Conservation (phyloP, 2,329 filamentous ascomycete genomes). For the Aspergillus costaricaensis region DNA sequence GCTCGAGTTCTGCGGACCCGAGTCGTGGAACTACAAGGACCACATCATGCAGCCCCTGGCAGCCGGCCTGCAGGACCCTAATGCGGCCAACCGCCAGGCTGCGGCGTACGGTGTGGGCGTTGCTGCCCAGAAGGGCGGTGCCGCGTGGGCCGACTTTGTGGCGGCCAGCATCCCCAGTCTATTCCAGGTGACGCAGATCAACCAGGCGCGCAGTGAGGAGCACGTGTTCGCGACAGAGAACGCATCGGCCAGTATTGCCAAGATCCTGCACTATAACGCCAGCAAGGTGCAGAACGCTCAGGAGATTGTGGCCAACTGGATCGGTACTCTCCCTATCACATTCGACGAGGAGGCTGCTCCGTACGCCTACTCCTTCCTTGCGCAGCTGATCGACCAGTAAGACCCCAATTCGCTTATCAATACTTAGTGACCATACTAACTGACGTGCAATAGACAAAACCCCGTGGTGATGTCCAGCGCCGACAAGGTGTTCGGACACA, state of each 20-base stretch:
- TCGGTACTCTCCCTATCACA: conserved; percentile 84
- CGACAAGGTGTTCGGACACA: conserved; percentile 77
- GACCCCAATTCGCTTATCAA: conserved; percentile 43
- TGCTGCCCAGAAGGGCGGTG: conserved; percentile 87
- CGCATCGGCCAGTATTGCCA: conserved; percentile 92
- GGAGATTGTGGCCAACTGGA: conserved; percentile 78
- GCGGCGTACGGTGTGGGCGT: conserved; percentile 95
- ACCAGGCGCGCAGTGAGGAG: conserved; percentile 83
- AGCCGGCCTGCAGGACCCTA: conserved; percentile 79
- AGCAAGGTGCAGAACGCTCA: conserved; percentile 74
- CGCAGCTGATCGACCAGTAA: conserved; percentile 91
- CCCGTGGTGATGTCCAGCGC: conserved; percentile 76
- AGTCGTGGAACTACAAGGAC: conserved; percentile 82
- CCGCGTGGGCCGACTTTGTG: conserved; percentile 83
- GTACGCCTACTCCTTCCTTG: conserved; percentile 90
- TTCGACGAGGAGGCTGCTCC: conserved; percentile 98
- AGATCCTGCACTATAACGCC: conserved; percentile 89
- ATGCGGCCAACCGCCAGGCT: conserved; percentile 90
- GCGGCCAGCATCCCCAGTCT: conserved; percentile 76
- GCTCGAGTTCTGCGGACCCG: conserved; percentile 88
- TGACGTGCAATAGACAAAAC: conserved; percentile 66
- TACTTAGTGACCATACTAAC: conserved; percentile 1
- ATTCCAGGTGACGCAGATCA: conserved; percentile 79
- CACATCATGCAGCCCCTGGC: conserved; percentile 86
- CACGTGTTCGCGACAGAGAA: conserved; percentile 98